Percentiles rank a stretch among this genome's conserved stretches.
Evolutionary conservation across 225 moss, liverwort and hornwort genomes (phyloP).

Genomic region (Marchantia paleacea): DNA sequence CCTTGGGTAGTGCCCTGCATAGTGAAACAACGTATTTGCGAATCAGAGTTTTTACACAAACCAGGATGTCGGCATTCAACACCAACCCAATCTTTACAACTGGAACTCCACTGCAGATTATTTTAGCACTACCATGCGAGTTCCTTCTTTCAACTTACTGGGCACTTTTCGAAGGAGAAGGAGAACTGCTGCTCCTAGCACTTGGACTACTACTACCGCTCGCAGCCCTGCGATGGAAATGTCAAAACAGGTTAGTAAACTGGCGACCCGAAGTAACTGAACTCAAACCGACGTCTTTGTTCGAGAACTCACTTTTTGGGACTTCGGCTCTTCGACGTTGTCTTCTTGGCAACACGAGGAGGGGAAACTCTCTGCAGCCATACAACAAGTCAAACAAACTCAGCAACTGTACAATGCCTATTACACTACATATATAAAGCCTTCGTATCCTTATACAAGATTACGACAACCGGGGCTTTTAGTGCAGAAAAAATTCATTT

Average conservation of each 20-base stretch:
- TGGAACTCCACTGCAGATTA: neutral
- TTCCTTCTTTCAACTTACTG: conserved; percentile 47
- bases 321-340: conserved; percentile 75
- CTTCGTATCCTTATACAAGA: too few species aligned
- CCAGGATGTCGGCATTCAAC: neutral
- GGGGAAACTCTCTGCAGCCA: conserved; percentile 46
- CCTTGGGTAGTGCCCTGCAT: conserved; percentile 49
- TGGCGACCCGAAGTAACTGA: neutral
- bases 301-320: conserved; percentile 61
- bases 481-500: too few species aligned
- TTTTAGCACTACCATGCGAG: neutral
- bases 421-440: too few species aligned
- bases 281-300: neutral
- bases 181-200: conserved; percentile 80
- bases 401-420: neutral
- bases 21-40: conserved; percentile 18
- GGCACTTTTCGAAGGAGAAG: conserved; percentile 69
- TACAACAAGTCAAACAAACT: neutral
- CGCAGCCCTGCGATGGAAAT: conserved; percentile 34
- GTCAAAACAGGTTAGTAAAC: neutral
- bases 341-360: conserved; percentile 58
- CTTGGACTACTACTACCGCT: conserved; percentile 73
- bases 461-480: too few species aligned
- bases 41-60: neutral
- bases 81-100: neutral